These are phyloP conservation scores for Ogataea ramenticola DNA, from an alignment of 805 yeast genomes.

Conservation along the genomic window DNA sequence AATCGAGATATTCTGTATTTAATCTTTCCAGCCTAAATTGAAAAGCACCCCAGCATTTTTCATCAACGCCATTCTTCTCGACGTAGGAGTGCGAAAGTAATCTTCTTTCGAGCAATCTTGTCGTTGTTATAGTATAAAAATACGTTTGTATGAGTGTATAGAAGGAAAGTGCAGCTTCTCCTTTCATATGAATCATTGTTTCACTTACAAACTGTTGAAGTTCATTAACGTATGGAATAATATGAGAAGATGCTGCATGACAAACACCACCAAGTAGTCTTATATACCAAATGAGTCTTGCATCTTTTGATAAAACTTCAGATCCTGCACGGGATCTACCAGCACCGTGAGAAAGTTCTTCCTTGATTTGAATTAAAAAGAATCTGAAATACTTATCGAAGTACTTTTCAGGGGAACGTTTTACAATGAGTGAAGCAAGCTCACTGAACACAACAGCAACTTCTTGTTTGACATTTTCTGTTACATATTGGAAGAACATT, in stretches of 20 bases:
- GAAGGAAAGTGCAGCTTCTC: conserved; percentile 56
- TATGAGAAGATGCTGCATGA: conserved; percentile 53
- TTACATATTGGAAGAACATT: conserved; percentile 48
- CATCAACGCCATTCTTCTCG: conserved; percentile 28
- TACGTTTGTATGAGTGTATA: conserved; percentile 56
- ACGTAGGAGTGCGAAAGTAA: conserved; percentile 41
- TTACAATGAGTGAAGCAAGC: conserved; percentile 64
- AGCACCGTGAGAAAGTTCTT: conserved; percentile 77
- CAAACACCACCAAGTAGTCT: conserved; percentile 63
- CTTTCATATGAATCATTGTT: conserved; percentile 34
- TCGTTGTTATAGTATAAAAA: conserved; percentile 54
- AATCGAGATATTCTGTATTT: conserved; percentile 37
- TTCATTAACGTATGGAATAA: conserved; percentile 38
- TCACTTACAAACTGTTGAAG: conserved; percentile 41
- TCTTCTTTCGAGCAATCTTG: conserved; percentile 50
- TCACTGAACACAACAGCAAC: conserved; percentile 64
- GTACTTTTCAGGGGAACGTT: conserved; percentile 47
- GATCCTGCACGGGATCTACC: conserved; percentile 62
- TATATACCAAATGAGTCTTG: conserved; percentile 62
- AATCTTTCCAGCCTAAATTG: conserved; percentile 52
- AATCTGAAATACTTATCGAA: conserved; percentile 36
- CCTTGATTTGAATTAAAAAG: conserved; percentile 46
- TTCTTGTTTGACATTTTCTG: conserved; percentile 50
- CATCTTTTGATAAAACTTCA: conserved; percentile 73
- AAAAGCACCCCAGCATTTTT: conserved; percentile 68